Evolutionary conservation across 495 filamentous ascomycete genomes (phyloP).

Genomic region (Hypoxylon rickii): DNA sequence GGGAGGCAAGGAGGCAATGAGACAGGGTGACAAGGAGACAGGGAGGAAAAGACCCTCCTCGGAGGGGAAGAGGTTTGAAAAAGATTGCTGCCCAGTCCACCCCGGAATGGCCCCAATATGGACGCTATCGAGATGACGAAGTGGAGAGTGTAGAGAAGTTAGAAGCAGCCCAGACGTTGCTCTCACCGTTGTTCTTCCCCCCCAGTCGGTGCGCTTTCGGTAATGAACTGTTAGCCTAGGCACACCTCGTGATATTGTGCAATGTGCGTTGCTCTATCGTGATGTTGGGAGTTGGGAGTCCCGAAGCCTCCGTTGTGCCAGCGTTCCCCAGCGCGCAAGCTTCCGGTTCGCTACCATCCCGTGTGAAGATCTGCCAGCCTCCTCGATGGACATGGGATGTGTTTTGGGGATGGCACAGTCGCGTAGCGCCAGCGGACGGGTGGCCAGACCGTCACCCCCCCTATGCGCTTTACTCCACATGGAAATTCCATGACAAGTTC

Average conservation of each 20-base stretch:
- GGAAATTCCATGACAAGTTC: slow-evolving; percentile 36
- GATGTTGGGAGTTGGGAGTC: slow-evolving; percentile 27
- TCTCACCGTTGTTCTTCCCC: slow-evolving; percentile 28
- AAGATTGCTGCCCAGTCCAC: slow-evolving; percentile 19
- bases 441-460: slow-evolving; percentile 25
- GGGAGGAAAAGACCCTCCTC: background rate
- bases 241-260: slow-evolving; percentile 38
- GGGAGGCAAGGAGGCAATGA: background rate
- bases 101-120: slow-evolving; percentile 1
- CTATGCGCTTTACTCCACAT: slow-evolving; percentile 35
- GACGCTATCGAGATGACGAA: slow-evolving; percentile 22
- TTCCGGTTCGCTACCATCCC: slow-evolving; percentile 34
- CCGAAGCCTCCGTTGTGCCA: slow-evolving; percentile 23
- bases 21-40: background rate
- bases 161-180: slow-evolving; percentile 19
- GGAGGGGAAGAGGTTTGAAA: background rate
- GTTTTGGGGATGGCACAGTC: slow-evolving; percentile 21
- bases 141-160: slow-evolving; percentile 4
- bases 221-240: slow-evolving; percentile 27
- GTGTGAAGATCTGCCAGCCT: slow-evolving; percentile 24
- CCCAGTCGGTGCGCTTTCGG: slow-evolving; percentile 33
- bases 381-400: slow-evolving; percentile 21
- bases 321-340: slow-evolving; percentile 33
- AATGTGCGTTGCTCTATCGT: slow-evolving; percentile 19
- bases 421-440: slow-evolving; percentile 23